These are phyloP conservation scores for Aotearoamyces nothofagi DNA, from an alignment of 2,329 filamentous ascomycete species.

Conservation along the genomic window DNA sequence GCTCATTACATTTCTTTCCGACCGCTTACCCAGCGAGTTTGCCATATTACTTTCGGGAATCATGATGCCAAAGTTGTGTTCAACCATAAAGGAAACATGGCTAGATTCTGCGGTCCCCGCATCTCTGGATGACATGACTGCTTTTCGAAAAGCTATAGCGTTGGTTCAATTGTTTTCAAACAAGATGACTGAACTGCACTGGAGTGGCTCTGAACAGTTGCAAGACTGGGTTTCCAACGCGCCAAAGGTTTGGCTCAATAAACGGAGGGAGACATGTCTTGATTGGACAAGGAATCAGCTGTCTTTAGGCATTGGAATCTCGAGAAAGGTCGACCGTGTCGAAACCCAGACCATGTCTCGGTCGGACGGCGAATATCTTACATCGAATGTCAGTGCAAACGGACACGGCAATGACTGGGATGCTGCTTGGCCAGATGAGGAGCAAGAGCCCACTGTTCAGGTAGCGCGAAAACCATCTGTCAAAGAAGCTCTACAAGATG, in stretches of 20 bases:
- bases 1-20: conserved; percentile 34
- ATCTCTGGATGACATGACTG: conserved; percentile 52
- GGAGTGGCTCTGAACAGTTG: conserved; percentile 47
- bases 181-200: conserved; percentile 44
- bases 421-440: conserved; percentile 63
- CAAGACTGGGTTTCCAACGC: conserved; percentile 69
- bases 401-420: conserved; percentile 51
- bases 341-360: conserved; percentile 69
- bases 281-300: conserved; percentile 59
- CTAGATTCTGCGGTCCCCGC: conserved; percentile 63
- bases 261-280: conserved; percentile 66
- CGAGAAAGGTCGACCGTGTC: conserved; percentile 63
- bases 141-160: conserved; percentile 57
- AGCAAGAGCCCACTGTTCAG: conserved; percentile 22
- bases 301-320: conserved; percentile 42
- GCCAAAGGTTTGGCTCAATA: conserved; percentile 72
- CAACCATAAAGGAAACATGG: conserved; percentile 57
- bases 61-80: conserved; percentile 55
- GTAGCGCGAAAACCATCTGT: conserved; percentile 1
- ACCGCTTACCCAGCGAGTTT: conserved; percentile 36
- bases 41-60: conserved; percentile 46
- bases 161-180: conserved; percentile 48
- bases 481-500: background rate
- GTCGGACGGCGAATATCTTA: conserved; percentile 36
- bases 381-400: conserved; percentile 40